Evolutionary conservation across 768 basidiomycete species (phyloP).

Genomic region (Austroboletus eburneus): DNA sequence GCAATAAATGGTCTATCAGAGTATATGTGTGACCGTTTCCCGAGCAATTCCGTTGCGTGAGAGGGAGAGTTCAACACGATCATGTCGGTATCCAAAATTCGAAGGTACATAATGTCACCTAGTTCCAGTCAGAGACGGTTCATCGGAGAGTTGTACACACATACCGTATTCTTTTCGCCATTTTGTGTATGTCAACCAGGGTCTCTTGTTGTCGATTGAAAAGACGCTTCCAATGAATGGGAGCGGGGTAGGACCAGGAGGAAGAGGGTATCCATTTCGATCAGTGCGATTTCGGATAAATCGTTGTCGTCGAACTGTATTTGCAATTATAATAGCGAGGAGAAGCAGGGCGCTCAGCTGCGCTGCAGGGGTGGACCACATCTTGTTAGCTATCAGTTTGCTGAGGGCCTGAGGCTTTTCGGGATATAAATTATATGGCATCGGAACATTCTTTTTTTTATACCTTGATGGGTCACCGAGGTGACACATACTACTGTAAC

Average conservation of each 20-base stretch:
- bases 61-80: background rate
- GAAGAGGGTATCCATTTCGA: background rate
- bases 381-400: too few species aligned
- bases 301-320: background rate
- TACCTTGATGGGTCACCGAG: too few species aligned
- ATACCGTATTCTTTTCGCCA: background rate
- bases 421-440: too few species aligned
- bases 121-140: background rate
- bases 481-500: too few species aligned
- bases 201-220: background rate
- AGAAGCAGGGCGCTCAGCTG: too few species aligned
- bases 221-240: background rate
- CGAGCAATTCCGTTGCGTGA: background rate
- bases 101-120: background rate
- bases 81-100: background rate
- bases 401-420: too few species aligned
- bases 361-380: too few species aligned
- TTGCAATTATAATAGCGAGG: too few species aligned
- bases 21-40: background rate
- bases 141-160: background rate
- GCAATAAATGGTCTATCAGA: background rate
- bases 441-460: too few species aligned
- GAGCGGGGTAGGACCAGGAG: background rate
- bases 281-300: background rate
- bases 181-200: background rate